Evolutionary conservation across 202 grass and related monocot genomes (phyloP).

Genomic region (Eragrostis tef): DNA sequence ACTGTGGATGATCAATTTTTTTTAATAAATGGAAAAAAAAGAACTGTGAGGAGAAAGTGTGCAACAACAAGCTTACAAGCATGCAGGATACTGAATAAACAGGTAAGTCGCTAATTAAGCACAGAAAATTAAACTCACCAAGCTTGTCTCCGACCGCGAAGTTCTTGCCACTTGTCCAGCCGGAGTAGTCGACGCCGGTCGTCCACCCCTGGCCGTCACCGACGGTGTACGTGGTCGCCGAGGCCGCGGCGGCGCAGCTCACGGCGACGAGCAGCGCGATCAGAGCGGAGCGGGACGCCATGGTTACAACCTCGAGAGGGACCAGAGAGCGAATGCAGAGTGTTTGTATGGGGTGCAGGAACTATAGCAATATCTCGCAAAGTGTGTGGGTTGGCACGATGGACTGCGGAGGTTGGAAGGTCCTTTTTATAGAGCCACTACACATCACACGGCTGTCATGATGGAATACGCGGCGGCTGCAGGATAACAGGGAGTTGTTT

Average conservation of each 20-base stretch:
- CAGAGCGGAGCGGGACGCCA: conserved; percentile 50
- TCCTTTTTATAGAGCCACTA: conserved; percentile 39
- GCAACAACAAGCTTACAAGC: not conserved
- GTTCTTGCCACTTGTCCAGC: conserved; percentile 44
- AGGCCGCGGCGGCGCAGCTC: conserved; percentile 46
- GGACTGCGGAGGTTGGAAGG: conserved; percentile 11
- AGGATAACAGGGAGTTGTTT: not conserved
- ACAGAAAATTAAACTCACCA: conserved; percentile 39
- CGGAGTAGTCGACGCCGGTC: not conserved
- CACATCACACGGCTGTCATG: not conserved
- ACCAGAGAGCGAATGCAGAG: not conserved
- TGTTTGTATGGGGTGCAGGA: not conserved
- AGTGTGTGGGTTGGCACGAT: conserved; percentile 6
- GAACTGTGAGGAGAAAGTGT: not conserved
- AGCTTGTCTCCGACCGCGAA: conserved; percentile 49
- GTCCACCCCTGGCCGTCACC: conserved; percentile 51
- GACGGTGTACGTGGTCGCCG: conserved; percentile 47
- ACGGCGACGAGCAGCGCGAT: conserved; percentile 53
- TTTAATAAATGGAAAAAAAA: not conserved
- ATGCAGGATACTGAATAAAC: not conserved
- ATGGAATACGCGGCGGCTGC: conserved; percentile 1
- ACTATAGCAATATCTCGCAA: not conserved
- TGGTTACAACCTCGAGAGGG: not conserved
- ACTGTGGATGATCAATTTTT: not conserved
- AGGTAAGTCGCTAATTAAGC: not conserved